phyloP scores from a whole-genome alignment of 1,139 yeast genomes.

The Tardiomyces digboiensis region DNA sequence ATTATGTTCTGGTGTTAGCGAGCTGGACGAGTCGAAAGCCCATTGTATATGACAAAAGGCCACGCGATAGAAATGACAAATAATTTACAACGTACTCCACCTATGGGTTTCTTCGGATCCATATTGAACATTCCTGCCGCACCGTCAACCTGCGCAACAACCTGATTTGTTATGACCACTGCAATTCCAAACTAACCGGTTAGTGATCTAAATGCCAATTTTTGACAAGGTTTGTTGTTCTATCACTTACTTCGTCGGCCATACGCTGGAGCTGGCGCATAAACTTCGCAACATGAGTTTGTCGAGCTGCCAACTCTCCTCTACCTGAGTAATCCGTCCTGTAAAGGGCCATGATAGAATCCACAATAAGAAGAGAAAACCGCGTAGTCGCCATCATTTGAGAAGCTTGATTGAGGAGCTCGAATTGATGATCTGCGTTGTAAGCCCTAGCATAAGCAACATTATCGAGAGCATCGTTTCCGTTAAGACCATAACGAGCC shows the following conservation, averaged over 20 bases:
- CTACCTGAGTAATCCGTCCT: conserved; percentile 95
- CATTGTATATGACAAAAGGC: no score
- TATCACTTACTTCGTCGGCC: no score
- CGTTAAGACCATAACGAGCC: conserved; percentile 82
- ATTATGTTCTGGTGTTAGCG: no score
- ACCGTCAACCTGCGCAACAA: conserved; percentile 97
- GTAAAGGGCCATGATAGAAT: conserved; percentile 92
- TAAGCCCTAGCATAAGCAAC: conserved; percentile 97
- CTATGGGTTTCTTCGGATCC: conserved; percentile 99
- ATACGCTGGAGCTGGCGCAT: conserved; percentile 86
- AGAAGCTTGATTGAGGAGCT: conserved; percentile 81
- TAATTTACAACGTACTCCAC: conserved; percentile 64
- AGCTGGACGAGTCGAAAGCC: no score
- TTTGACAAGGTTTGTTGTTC: no score
- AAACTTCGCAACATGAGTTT: conserved; percentile 86
- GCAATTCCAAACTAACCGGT: conserved; percentile 98
- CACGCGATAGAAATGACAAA: no score
- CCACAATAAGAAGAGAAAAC: conserved; percentile 69
- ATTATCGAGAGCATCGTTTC: conserved; percentile 91
- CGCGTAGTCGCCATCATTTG: conserved; percentile 95
- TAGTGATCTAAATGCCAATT: no score
- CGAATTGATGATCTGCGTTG: conserved; percentile 93
- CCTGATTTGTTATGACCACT: conserved; percentile 96
- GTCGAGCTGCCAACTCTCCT: conserved; percentile 94
- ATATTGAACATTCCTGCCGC: conserved; percentile 75